These are phyloP conservation scores for Helichrysum umbraculigerum DNA, from an alignment of 129 eudicot species.

Conservation along the genomic window DNA sequence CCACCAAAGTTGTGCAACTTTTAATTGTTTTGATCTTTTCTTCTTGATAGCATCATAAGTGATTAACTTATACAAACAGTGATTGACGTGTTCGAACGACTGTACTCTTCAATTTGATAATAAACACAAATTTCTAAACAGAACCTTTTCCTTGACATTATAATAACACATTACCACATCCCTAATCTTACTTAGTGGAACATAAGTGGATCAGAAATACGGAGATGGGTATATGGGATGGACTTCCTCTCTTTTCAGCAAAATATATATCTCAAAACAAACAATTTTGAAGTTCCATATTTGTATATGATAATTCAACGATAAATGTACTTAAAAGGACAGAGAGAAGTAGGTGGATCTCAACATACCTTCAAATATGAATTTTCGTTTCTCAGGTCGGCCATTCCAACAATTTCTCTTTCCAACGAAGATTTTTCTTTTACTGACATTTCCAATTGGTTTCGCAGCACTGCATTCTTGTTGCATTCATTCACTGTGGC, in stretches of 20 bases:
- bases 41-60: constrained; percentile 8
- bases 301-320: neutral
- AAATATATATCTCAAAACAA: neutral
- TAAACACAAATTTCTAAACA: neutral
- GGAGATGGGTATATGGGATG: neutral
- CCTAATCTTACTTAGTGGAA: constrained; percentile 11
- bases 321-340: neutral
- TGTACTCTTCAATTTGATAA: neutral
- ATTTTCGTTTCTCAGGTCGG: constrained; percentile 72
- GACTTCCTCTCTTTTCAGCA: neutral
- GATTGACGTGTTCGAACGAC: neutral
- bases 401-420: constrained; percentile 54
- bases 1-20: neutral
- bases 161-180: neutral
- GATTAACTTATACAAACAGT: neutral
- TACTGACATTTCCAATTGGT: constrained; percentile 57
- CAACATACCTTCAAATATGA: constrained; percentile 61
- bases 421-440: constrained; percentile 82
- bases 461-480: constrained; percentile 72
- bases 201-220: neutral
- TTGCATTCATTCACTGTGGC: constrained; percentile 71
- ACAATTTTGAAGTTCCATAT: neutral
- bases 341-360: neutral
- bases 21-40: neutral
- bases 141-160: neutral